A percentile compares a stretch with the other conserved stretches of the same genome.
These are phyloP conservation scores for Pythium folliculosum DNA, from an alignment of 352 stramenopile species.

Conservation along the genomic window DNA sequence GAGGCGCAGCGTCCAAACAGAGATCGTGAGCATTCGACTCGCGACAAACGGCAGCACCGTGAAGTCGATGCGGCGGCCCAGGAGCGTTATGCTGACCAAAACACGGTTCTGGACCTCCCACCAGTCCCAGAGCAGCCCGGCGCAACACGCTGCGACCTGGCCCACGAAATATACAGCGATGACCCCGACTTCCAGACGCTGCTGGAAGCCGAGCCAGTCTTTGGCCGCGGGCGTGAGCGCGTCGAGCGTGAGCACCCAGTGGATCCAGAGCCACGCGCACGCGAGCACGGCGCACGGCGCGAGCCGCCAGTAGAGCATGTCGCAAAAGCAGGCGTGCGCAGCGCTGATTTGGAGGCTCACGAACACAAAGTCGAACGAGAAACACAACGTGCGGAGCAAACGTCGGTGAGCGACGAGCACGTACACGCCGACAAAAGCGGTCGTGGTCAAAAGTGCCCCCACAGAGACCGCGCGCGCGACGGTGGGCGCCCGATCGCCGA, in stretches of 20 bases:
- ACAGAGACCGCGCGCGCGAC: not conserved
- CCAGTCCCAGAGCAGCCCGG: not conserved
- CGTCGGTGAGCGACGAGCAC: slow-evolving; percentile 16
- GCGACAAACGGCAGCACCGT: slow-evolving; percentile 26
- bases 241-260: slow-evolving; percentile 22
- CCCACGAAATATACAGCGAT: slow-evolving; percentile 3
- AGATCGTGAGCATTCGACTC: slow-evolving; percentile 20
- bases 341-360: slow-evolving; percentile 24
- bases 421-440: not conserved
- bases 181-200: not conserved
- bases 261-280: slow-evolving; percentile 26
- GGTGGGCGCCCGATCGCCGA: not conserved
- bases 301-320: slow-evolving; percentile 21
- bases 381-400: not conserved
- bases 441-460: not conserved
- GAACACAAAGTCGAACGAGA: slow-evolving; percentile 29
- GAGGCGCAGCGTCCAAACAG: slow-evolving; percentile 25
- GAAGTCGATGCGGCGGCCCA: slow-evolving; percentile 13
- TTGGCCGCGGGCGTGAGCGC: slow-evolving; percentile 18
- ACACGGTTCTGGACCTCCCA: slow-evolving; percentile 8
- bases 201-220: slow-evolving; percentile 2
- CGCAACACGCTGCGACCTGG: not conserved
- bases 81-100: not conserved
- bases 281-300: not conserved
- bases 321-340: slow-evolving; percentile 16